Evolutionary conservation across 169 alveolate species (phyloP).

Genomic region (Plasmodium coatneyi): DNA sequence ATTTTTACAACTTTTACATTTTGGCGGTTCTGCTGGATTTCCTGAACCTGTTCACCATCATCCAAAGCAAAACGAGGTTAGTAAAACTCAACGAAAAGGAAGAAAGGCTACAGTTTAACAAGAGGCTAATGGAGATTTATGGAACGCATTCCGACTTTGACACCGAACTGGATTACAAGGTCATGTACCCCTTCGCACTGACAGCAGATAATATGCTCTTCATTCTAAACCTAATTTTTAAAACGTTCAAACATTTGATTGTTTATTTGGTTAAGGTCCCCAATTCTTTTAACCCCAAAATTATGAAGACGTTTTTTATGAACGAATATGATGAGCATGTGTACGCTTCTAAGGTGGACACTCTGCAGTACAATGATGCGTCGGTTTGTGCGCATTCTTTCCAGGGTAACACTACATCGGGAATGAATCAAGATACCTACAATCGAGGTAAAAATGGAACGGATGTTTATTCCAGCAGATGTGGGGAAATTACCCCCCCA

Average conservation of each 20-base stretch:
- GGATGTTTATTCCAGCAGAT: not conserved
- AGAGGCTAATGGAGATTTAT: constrained; percentile 66
- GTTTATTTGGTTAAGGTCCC: constrained; percentile 63
- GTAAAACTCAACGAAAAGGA: constrained; percentile 47
- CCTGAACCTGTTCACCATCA: constrained; percentile 47
- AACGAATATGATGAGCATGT: constrained; percentile 6
- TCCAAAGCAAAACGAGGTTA: constrained; percentile 71
- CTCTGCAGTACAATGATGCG: not conserved
- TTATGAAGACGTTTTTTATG: constrained; percentile 50
- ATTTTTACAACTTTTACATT: constrained; percentile 68
- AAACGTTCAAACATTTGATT: constrained; percentile 71
- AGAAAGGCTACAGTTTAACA: constrained; percentile 55
- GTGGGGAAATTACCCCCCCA: not conserved
- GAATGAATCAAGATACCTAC: too few species aligned
- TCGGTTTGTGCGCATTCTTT: not conserved
- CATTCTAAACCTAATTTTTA: constrained; percentile 53
- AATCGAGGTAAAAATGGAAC: too few species aligned
- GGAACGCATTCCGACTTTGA: constrained; percentile 66
- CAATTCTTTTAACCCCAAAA: constrained; percentile 50
- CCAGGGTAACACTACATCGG: not conserved
- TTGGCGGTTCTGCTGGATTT: constrained; percentile 52
- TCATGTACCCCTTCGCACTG: constrained; percentile 75
- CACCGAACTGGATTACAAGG: constrained; percentile 59
- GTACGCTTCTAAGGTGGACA: not conserved
- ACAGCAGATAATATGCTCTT: constrained; percentile 64